Conservation (phyloP, 192 early-diverging fungal genomes). For the Dispira simplex region DNA sequence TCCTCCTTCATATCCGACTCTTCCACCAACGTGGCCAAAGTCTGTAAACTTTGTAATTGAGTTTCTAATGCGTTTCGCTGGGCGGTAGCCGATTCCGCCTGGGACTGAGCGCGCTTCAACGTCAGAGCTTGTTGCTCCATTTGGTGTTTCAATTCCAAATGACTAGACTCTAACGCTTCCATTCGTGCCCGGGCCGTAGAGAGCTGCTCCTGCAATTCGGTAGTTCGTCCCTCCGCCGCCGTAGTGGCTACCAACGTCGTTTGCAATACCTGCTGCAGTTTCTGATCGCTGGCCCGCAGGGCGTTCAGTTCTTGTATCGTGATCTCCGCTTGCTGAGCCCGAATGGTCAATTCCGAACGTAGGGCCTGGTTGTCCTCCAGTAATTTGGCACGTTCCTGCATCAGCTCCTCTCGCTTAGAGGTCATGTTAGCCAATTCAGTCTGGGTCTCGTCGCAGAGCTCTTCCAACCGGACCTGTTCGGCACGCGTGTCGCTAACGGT, state of each 20-base stretch:
- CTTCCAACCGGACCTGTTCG: conserved; percentile 23
- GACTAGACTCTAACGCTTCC: conserved; percentile 1
- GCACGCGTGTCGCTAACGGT: conserved; percentile 9
- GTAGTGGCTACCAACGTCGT: conserved; percentile 14
- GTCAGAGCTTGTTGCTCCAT: conserved; percentile 1
- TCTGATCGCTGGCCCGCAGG: conserved; percentile 9
- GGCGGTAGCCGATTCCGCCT: background rate
- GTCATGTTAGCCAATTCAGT: conserved; percentile 4
- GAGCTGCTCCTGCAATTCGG: conserved; percentile 15
- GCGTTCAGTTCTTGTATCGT: conserved; percentile 16
- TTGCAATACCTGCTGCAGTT: background rate
- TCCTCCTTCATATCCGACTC: conserved; percentile 12
- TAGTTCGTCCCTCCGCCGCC: conserved; percentile 20
- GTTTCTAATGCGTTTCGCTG: background rate
- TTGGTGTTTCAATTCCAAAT: background rate
- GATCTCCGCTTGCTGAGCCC: conserved; percentile 12
- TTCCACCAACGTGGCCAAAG: conserved; percentile 7
- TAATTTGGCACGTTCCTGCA: conserved; percentile 3
- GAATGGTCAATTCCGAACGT: conserved; percentile 12
- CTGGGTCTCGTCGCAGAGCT: conserved; percentile 16
- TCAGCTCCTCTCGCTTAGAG: background rate
- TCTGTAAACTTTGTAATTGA: background rate
- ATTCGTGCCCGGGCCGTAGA: conserved; percentile 14
- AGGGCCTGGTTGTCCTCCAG: background rate
- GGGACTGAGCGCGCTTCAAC: background rate